phyloP scores from a whole-genome alignment of 2,329 filamentous ascomycete genomes.

The Fusarium secorum region DNA sequence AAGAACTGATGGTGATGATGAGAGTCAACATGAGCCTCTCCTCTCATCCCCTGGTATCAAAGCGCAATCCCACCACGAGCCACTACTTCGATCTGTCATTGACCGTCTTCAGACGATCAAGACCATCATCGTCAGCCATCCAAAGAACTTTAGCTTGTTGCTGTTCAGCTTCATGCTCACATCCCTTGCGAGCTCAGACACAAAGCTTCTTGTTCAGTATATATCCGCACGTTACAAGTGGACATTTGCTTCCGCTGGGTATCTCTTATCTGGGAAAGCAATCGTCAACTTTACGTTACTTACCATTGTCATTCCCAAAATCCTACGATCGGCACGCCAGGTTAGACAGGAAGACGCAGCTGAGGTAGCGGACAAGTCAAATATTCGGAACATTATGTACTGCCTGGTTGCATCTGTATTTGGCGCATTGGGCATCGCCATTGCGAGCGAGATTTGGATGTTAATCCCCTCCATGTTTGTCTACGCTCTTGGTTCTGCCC shows the following conservation, averaged over 20 bases:
- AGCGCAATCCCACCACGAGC: slow-evolving; percentile 42
- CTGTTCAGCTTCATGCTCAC: slow-evolving; percentile 57
- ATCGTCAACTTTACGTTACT: slow-evolving; percentile 57
- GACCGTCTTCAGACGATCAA: slow-evolving; percentile 42
- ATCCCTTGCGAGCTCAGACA: slow-evolving; percentile 59
- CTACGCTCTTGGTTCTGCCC: slow-evolving; percentile 58
- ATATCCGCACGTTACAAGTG: slow-evolving; percentile 59
- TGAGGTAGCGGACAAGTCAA: slow-evolving; percentile 18
- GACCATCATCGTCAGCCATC: slow-evolving; percentile 48
- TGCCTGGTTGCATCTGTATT: slow-evolving; percentile 39
- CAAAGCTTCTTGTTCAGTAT: slow-evolving; percentile 59
- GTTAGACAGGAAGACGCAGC: background rate
- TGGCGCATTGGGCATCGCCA: slow-evolving; percentile 54
- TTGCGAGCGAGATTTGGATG: slow-evolving; percentile 49
- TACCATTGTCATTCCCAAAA: slow-evolving; percentile 51
- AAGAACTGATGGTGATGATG: slow-evolving; percentile 2
- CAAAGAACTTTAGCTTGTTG: slow-evolving; percentile 53
- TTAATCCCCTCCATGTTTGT: slow-evolving; percentile 54
- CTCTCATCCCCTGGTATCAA: slow-evolving; percentile 51
- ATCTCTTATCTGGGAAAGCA: slow-evolving; percentile 57
- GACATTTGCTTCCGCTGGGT: slow-evolving; percentile 57
- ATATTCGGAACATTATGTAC: slow-evolving; percentile 27
- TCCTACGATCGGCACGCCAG: slow-evolving; percentile 40
- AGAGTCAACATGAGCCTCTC: slow-evolving; percentile 50
- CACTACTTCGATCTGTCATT: slow-evolving; percentile 27